phyloP scores from a whole-genome alignment of 2,329 filamentous ascomycete species.

The Tolypocladium pustulatum region DNA sequence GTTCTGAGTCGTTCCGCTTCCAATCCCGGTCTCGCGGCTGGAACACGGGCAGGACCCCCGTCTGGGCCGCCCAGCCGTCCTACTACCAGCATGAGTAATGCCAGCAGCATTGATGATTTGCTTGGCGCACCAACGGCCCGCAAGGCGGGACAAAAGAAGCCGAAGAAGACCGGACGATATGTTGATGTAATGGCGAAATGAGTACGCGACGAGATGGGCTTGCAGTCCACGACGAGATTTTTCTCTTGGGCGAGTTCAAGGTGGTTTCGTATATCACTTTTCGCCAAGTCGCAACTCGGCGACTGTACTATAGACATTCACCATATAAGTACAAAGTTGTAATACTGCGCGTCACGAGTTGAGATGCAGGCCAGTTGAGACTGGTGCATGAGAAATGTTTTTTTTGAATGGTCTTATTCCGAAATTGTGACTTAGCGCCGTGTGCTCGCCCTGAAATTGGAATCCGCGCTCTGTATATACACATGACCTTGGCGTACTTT shows the following conservation, averaged over 20 bases:
- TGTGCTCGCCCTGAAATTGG: background rate
- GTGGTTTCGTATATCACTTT: background rate
- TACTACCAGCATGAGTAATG: slow-evolving; percentile 74
- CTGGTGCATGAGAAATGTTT: background rate
- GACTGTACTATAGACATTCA: slow-evolving; percentile 2
- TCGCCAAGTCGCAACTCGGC: background rate
- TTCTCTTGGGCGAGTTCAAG: background rate
- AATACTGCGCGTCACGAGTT: background rate
- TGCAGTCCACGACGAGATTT: background rate
- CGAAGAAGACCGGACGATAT: slow-evolving; percentile 78
- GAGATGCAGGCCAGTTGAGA: background rate
- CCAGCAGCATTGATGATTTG: slow-evolving; percentile 91
- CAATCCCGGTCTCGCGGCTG: slow-evolving; percentile 29
- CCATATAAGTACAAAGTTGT: background rate
- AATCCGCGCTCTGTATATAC: background rate
- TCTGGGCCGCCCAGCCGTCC: slow-evolving; percentile 57
- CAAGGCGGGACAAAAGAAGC: slow-evolving; percentile 54
- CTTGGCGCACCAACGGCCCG: slow-evolving; percentile 64
- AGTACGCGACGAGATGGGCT: background rate
- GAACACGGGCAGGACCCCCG: slow-evolving; percentile 24
- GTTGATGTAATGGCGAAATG: slow-evolving; percentile 89
- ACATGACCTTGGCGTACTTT: background rate
- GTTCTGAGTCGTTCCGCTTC: slow-evolving; percentile 37
- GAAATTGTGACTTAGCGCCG: background rate
- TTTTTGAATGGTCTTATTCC: background rate